Evolutionary conservation across 2,329 filamentous ascomycete species (phyloP).

Genomic region (Teratosphaeria zuluensis): DNA sequence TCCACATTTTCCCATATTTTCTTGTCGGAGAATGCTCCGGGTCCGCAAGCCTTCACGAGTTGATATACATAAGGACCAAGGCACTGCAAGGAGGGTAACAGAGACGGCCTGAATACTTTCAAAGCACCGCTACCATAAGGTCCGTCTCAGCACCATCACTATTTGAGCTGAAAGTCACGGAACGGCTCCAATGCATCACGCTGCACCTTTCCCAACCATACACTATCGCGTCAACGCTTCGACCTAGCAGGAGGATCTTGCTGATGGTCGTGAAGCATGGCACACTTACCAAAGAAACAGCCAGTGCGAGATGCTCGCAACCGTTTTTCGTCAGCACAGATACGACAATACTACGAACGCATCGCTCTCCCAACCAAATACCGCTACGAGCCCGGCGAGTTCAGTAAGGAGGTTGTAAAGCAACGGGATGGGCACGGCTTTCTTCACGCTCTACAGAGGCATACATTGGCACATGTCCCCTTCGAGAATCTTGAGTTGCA

Average conservation of each 20-base stretch:
- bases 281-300: neutral
- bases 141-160: neutral
- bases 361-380: conserved; percentile 14
- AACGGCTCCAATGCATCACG: neutral
- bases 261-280: neutral
- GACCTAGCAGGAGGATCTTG: neutral
- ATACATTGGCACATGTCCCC: conserved; percentile 36
- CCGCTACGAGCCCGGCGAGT: conserved; percentile 11
- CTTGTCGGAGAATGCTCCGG: neutral
- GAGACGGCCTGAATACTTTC: neutral
- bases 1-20: neutral
- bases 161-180: neutral
- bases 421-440: conserved; percentile 6
- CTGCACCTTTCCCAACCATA: neutral
- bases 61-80: neutral
- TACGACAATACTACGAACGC: conserved; percentile 15
- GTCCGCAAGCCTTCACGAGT: neutral
- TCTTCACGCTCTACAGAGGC: conserved; percentile 15
- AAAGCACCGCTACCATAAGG: neutral
- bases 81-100: neutral
- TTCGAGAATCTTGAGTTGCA: conserved; percentile 51
- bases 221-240: neutral
- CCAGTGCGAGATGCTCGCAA: neutral
- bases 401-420: conserved; percentile 6
- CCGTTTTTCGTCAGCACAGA: conserved; percentile 6